Evolutionary conservation across 2,329 filamentous ascomycete species (phyloP).

Genomic region (Neobulgaria alba): DNA sequence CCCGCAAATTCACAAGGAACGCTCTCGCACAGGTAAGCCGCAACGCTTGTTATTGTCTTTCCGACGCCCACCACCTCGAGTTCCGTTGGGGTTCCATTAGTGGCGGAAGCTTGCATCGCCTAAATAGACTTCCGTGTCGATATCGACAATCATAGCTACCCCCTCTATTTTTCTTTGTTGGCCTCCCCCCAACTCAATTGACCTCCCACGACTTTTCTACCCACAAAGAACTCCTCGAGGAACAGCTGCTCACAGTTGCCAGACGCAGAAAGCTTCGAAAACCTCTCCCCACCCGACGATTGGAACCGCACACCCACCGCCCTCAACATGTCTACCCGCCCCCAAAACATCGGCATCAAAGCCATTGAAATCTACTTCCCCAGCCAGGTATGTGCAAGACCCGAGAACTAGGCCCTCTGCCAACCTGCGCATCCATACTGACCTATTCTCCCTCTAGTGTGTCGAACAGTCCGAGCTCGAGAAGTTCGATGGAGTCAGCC

Average conservation of each 20-base stretch:
- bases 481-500: constrained; percentile 74
- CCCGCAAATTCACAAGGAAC: no score
- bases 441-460: constrained; percentile 47
- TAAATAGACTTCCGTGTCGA: not conserved
- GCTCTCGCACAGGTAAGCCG: no score
- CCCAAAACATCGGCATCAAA: constrained; percentile 86
- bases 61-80: no score
- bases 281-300: not conserved
- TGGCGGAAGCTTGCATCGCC: not conserved
- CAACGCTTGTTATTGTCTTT: no score
- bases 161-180: constrained; percentile 8
- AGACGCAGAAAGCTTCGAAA: not conserved
- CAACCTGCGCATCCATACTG: constrained; percentile 8
- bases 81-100: not conserved
- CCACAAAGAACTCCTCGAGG: not conserved
- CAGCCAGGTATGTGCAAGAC: constrained; percentile 53
- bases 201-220: no score
- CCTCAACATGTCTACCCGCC: constrained; percentile 57
- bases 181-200: not conserved
- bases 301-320: constrained; percentile 2
- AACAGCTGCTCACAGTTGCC: no score
- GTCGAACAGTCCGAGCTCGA: constrained; percentile 77
- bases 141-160: constrained; percentile 13
- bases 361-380: constrained; percentile 88
- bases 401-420: not conserved